Evolutionary conservation across 140 eudicot genomes (phyloP).

Genomic region (Ambrosia hybrid): DNA sequence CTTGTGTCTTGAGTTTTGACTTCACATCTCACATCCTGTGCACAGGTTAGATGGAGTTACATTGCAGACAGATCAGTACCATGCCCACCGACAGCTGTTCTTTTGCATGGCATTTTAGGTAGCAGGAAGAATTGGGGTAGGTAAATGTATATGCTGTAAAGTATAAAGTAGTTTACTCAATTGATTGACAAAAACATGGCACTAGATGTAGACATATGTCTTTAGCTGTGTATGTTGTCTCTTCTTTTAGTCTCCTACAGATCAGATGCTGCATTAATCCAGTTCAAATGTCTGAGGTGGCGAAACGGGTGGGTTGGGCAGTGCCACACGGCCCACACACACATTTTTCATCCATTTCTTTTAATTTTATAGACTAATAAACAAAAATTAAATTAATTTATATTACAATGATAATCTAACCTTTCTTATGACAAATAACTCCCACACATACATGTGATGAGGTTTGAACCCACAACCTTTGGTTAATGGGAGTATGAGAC

Average conservation of each 20-base stretch:
- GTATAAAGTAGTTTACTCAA: conserved; percentile 4
- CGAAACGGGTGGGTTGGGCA: not conserved
- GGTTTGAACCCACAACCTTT: conserved; percentile 1
- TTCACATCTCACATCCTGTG: conserved; percentile 32
- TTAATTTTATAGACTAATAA: not conserved
- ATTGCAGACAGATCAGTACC: conserved; percentile 65
- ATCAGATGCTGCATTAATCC: not conserved
- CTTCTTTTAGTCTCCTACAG: not conserved
- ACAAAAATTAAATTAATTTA: not conserved
- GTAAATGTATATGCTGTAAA: conserved; percentile 12
- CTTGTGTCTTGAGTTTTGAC: conserved; percentile 12
- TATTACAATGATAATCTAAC: not conserved
- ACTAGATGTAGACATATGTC: not conserved
- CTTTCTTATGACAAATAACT: not conserved
- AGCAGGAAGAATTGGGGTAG: conserved; percentile 80
- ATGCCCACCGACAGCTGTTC: conserved; percentile 96
- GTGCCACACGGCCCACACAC: too few relatives aligned
- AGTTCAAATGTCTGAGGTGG: conserved; percentile 13
- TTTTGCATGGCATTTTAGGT: conserved; percentile 92
- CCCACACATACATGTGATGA: not conserved
- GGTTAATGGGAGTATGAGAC: not conserved
- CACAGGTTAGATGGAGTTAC: conserved; percentile 78
- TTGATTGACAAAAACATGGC: not conserved
- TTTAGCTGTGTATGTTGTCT: conserved; percentile 16
- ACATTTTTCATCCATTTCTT: not conserved